Conservation (phyloP, 805 yeast genomes). For the Wickerhamomyces tratensis region DNA sequence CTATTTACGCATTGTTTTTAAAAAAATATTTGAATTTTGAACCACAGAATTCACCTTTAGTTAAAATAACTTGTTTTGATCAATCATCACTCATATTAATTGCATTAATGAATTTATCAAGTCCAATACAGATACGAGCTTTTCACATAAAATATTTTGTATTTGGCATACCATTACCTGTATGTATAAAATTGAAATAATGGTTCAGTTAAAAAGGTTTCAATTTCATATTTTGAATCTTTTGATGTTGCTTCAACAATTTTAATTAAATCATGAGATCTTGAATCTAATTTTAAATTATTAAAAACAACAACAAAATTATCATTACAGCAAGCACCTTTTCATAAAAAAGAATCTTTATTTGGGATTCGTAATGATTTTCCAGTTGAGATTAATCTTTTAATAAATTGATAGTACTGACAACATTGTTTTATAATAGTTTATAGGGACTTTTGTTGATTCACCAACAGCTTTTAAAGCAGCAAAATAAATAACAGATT, state of each 20-base stretch:
- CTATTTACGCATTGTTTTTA: too few relatives aligned
- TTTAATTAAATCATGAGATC: conserved; percentile 23
- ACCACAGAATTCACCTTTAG: conserved; percentile 45
- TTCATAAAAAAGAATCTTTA: conserved; percentile 13
- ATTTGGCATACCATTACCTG: conserved; percentile 41
- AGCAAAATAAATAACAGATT: conserved; percentile 69
- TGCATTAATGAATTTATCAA: conserved; percentile 50
- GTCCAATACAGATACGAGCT: conserved; percentile 55
- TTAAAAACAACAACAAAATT: conserved; percentile 32
- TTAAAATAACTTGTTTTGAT: conserved; percentile 36
- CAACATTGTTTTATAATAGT: conserved; percentile 59
- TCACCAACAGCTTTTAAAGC: conserved; percentile 82
- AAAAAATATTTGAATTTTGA: conserved; percentile 19
- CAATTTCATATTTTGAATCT: conserved; percentile 29
- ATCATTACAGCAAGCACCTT: conserved; percentile 28
- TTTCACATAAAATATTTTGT: conserved; percentile 22
- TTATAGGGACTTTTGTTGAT: conserved; percentile 55
- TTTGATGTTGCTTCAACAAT: conserved; percentile 38
- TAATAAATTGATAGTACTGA: conserved; percentile 53
- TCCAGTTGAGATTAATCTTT: conserved; percentile 38
- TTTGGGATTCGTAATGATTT: conserved; percentile 18
- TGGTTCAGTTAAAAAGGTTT: conserved; percentile 51
- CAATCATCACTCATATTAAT: conserved; percentile 33
- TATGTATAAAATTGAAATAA: conserved; percentile 56
- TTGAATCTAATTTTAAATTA: conserved; percentile 34